These are phyloP conservation scores for Durio zibethinus DNA, from an alignment of 345 rosid species.

Conservation along the genomic window DNA sequence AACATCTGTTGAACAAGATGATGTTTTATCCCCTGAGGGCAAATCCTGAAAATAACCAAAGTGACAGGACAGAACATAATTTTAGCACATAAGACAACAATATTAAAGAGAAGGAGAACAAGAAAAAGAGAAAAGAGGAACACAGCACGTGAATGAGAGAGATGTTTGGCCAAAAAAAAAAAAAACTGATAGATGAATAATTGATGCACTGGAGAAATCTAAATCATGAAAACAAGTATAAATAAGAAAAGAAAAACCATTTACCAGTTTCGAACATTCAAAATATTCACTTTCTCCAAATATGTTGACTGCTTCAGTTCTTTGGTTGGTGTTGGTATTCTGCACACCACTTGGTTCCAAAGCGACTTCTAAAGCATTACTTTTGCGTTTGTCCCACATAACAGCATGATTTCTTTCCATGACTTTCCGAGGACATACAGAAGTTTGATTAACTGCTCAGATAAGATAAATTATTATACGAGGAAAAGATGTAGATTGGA, in stretches of 20 bases:
- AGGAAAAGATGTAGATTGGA: background rate
- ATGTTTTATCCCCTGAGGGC: conserved; percentile 20
- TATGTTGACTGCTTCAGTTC: conserved; percentile 16
- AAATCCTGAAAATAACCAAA: conserved; percentile 37
- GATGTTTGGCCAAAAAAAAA: no score
- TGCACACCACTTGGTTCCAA: conserved; percentile 14
- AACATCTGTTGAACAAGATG: conserved; percentile 19
- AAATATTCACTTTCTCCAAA: conserved; percentile 24
- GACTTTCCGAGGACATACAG: conserved; percentile 17
- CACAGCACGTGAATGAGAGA: background rate
- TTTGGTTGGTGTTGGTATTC: conserved; percentile 15
- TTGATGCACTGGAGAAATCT: background rate
- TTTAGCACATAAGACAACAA: background rate
- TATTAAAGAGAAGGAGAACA: background rate
- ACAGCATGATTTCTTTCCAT: background rate
- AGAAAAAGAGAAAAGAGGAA: background rate
- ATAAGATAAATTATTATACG: background rate
- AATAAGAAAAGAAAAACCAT: background rate
- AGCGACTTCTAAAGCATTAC: background rate
- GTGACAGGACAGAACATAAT: background rate
- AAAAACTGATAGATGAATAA: no score
- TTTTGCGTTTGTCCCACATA: background rate
- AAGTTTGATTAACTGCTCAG: conserved; percentile 14
- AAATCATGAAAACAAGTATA: background rate
- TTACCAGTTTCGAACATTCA: conserved; percentile 32